Evolutionary conservation across 2,329 filamentous ascomycete genomes (phyloP).

Genomic region (Pseudocercospora crystallina): DNA sequence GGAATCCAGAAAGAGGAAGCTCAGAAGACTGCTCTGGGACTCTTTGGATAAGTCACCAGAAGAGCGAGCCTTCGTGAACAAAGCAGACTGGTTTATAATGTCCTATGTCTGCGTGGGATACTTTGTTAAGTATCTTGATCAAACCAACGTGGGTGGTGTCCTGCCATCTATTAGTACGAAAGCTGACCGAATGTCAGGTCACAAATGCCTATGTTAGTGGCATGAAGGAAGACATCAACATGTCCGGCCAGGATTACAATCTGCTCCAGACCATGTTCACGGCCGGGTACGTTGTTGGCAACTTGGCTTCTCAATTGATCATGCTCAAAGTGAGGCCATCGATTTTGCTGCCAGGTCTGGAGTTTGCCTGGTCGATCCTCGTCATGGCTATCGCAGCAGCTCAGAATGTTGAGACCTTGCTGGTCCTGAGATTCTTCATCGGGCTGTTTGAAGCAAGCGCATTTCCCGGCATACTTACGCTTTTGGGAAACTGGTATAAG

Average conservation of each 20-base stretch:
- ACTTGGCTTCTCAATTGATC: constrained; percentile 35
- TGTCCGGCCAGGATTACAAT: constrained; percentile 8
- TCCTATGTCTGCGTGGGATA: constrained; percentile 14
- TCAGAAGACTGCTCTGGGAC: constrained; percentile 13
- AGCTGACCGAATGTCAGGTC: too few relatives aligned
- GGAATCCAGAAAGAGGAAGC: too few relatives aligned
- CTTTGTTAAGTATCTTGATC: constrained; percentile 14
- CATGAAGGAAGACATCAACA: constrained; percentile 40
- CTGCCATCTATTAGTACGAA: too few relatives aligned
- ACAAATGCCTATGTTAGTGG: constrained; percentile 43
- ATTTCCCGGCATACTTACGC: constrained; percentile 6
- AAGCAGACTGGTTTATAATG: constrained; percentile 9
- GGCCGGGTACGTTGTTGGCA: constrained; percentile 15
- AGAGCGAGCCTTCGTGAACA: constrained; percentile 10
- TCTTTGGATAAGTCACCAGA: constrained; percentile 9
- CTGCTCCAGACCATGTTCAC: constrained; percentile 19
- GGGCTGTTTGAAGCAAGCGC: constrained; percentile 4
- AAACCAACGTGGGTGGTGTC: constrained; percentile 16
- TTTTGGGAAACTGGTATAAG: constrained; percentile 10
- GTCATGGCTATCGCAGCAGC: constrained; percentile 9
- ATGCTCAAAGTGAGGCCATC: constrained; percentile 48
- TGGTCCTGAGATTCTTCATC: constrained; percentile 9
- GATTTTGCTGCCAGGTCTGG: constrained; percentile 50
- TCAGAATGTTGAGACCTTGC: constrained; percentile 11
- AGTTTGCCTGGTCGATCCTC: constrained; percentile 49